Evolutionary conservation across 2,329 filamentous ascomycete species (phyloP), one percentile per base, ranked within the genome.

Genomic region (Ustulina deusta): DNA sequence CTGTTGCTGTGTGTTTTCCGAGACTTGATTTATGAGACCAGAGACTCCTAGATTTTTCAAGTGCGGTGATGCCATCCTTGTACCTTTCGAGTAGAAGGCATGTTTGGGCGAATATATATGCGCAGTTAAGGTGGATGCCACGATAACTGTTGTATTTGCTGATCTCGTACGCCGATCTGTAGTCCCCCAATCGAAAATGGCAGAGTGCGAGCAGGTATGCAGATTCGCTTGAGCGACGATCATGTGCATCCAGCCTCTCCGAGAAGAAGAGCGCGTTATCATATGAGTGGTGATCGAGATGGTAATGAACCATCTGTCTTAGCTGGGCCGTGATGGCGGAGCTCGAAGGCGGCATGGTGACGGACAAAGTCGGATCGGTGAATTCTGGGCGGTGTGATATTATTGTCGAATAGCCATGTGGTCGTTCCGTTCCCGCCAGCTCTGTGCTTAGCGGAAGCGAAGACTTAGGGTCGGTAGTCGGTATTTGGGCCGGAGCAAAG

Each of bases 191-290:
- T 58, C 93, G 91, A 59, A 96, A 87, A 80, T 97, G 90, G 77
- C 93, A 97, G 52, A 97, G 88, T 15, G 94, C 89, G 55, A 97
- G 84, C 13, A 99, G 87, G 78, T 97, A 94, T 52, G 89, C 86
- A 34, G 93, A 90, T 80, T 99, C 96, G 66, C 88, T 86, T 22
- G 90, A 92, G 74, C 92, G 90, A 27, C 91, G 89, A 75, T 98
- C 95, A 74, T 95, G 92, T 58, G 93, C 94, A 69, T 90, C 87
- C 22, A 97, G 87, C 71, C 96, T 90, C 76, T 95, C 93, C 68
- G 96, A 92, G 69, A 97, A 93, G 82, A 99, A 99, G 48, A 97
- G 89, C 64, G 96, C 96, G 78, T 97, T 98, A 63, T 94, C 90
- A 77, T 92, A 86, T 42, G 94, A 89, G 76, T 94, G 91, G 78